Base-by-base conservation (phyloP, 2,329 filamentous ascomycete genomes). In the Sarocladium strictum region DNA sequence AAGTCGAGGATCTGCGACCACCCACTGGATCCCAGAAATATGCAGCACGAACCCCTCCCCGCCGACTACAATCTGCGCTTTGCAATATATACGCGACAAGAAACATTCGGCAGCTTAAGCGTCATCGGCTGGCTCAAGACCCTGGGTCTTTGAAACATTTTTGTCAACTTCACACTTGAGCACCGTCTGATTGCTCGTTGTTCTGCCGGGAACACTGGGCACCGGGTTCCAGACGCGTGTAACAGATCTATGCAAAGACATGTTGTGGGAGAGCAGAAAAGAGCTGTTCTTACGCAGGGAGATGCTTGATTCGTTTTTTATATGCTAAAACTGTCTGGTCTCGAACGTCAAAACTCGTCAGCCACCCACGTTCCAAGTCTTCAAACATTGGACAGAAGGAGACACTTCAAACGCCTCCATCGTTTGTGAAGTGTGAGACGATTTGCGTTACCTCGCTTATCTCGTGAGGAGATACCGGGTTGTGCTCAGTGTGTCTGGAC, bases 31-130 rank as follows among this genome's bases (percentile, higher is more conserved):
- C n/a, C 29, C 38, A 43, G 38, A 3, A 21, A 17, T 43, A 19
- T 6, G 19, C 38, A 21, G 27, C 43, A 29, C 24, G 43, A 29
- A 15, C 24, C 14, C 43, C 10, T 27, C 47, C 12, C 17, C 6
- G 23, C 17, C 29, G 29, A 51, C 47, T 33, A 35, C 47, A n/a
- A 19, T 51, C 17, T 51, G 47, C 47, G 47, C 47, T 51, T 21
- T 51, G 47, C 47, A 51, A 51, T 51, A 3, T 51, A 51, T 21
- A 24, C 17, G 47, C 23, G 26, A 51, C 47, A 51, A 19, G 24
- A 32, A 32, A 51, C 43, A 47, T 47, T 29, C 14, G 43, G 43
- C 14, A 26, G 3, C 7, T 3, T 27, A 17, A 17, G 10, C 43
- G 43, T 27, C 24, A 23, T n/a, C 12, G n/a, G 14, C 10, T 27